Evolutionary conservation across 306 rosid genomes (phyloP), one percentile per base, ranked within the genome.

Genomic region (Cicer bijugum): DNA sequence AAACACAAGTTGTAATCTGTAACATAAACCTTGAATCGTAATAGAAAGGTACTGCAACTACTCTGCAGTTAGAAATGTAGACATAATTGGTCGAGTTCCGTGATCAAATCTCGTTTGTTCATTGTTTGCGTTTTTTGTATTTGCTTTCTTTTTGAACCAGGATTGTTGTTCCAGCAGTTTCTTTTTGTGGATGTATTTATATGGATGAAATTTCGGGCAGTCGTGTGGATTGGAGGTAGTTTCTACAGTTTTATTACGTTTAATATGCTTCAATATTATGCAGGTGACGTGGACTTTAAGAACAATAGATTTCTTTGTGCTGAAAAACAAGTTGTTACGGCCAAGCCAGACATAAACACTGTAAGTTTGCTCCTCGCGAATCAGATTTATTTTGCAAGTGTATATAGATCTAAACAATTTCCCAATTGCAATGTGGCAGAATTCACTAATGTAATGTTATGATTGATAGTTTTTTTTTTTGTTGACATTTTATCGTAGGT

Each of bases 241-340:
- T 78, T 86, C 8, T 37, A 33, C 69, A 8, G 52, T 68, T 55
- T 28, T 28, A 28, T 4, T 66, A 45, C 56, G 8, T 45, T 45
- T 64, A 62, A 71, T 40, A 44, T 12, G 71, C 78, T 77, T 75
- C 59, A 55, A 42, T 71, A 43, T 81, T 44, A 63, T 79, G 80
- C 88, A 93, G 98, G 98, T 73, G 98, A 93, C 81, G 85, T 85
- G 89, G 98, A 93, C 73, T 93, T 93, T 83, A 93, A 93, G 82
- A 92, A 89, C 86, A 93, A 93, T 60, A 90, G 80, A 70, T 89
- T 81, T 84, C 84, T 93, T 72, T 80, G 97, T 8, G 86, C 82
- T 42, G 98, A 93, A 71, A 89, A 84, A 75, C 98, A 93, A 86
- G 87, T 86, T 77, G 87, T 93, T 56, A 90, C 98, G 8, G 97